Conservation (phyloP, 2,329 filamentous ascomycete genomes). For the Aspergillus sp. region DNA sequence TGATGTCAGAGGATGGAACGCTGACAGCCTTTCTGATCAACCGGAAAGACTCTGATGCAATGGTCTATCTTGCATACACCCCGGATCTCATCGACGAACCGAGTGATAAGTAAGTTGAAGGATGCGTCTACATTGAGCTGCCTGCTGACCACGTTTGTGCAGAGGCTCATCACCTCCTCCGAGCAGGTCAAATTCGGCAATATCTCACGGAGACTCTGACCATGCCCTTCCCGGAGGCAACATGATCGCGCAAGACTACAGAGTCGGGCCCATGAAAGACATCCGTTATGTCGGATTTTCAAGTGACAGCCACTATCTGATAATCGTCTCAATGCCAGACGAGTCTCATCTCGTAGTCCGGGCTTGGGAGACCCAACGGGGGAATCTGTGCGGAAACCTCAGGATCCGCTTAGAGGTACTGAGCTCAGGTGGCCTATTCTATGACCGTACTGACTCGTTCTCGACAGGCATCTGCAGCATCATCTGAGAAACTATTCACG, state of each 20-base stretch:
- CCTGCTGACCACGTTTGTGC: not conserved
- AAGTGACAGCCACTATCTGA: conserved; percentile 9
- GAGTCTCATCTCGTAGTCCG: conserved; percentile 6
- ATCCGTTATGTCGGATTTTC: conserved; percentile 13
- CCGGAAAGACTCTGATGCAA: not conserved
- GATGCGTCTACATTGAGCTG: not conserved
- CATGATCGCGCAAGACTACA: conserved; percentile 2
- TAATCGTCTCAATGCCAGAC: conserved; percentile 9
- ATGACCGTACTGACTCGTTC: not conserved
- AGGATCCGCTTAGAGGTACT: not conserved
- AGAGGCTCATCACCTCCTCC: conserved; percentile 3
- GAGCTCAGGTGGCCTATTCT: too few species aligned
- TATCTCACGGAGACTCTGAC: conserved; percentile 4
- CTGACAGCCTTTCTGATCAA: conserved; percentile 10
- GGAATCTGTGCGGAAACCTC: conserved; percentile 1
- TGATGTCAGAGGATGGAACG: conserved; percentile 15
- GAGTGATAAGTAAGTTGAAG: conserved; percentile 6
- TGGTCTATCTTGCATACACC: conserved; percentile 13
- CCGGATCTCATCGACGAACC: conserved; percentile 10
- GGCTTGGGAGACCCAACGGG: conserved; percentile 12
- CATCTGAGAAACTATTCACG: not conserved
- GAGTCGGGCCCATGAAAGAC: conserved; percentile 5
- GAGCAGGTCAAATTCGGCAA: conserved; percentile 11
- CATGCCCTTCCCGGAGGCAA: conserved; percentile 7
- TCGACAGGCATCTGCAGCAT: not conserved